Evolutionary conservation across 2,329 filamentous ascomycete genomes (phyloP).

Genomic region (Aspergillus ruber): DNA sequence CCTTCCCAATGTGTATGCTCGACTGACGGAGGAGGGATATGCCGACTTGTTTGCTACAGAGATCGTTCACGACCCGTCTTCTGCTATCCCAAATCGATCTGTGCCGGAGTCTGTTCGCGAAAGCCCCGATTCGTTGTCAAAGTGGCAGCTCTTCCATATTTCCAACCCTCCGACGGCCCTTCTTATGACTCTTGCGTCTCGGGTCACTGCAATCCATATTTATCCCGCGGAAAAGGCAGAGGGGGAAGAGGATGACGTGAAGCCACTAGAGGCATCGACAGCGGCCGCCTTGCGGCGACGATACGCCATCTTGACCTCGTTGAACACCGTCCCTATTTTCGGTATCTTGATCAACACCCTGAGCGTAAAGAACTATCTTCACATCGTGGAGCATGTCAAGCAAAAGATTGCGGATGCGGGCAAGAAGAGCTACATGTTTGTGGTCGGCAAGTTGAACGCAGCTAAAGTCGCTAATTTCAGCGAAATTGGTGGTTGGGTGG

Average conservation of each 20-base stretch:
- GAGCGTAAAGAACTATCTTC: conserved; percentile 82
- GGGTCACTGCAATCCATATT: conserved; percentile 71
- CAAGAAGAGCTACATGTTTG: conserved; percentile 94
- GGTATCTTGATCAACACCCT: conserved; percentile 96
- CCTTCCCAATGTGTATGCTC: conserved; percentile 51
- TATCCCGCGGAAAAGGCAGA: conserved; percentile 53
- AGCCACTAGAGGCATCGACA: conserved; percentile 45
- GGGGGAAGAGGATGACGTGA: conserved; percentile 22
- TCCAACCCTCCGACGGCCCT: conserved; percentile 73
- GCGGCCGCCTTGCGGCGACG: conserved; percentile 66
- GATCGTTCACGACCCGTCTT: conserved; percentile 71
- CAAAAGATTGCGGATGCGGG: conserved; percentile 67
- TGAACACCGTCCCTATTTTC: conserved; percentile 75
- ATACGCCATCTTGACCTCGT: conserved; percentile 76
- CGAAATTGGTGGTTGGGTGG: conserved; percentile 93
- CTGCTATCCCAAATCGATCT: conserved; percentile 75
- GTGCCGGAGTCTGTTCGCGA: conserved; percentile 49
- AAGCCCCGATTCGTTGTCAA: conserved; percentile 47
- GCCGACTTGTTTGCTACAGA: conserved; percentile 60
- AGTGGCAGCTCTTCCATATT: conserved; percentile 78
- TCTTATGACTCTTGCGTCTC: conserved; percentile 77
- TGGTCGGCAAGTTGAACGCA: conserved; percentile 92
- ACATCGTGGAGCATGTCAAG: conserved; percentile 68
- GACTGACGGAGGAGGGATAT: conserved; percentile 62
- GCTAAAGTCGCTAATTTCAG: conserved; percentile 95